Conservation (phyloP, 352 stramenopile species). For the Pythium vanterpoolii region DNA sequence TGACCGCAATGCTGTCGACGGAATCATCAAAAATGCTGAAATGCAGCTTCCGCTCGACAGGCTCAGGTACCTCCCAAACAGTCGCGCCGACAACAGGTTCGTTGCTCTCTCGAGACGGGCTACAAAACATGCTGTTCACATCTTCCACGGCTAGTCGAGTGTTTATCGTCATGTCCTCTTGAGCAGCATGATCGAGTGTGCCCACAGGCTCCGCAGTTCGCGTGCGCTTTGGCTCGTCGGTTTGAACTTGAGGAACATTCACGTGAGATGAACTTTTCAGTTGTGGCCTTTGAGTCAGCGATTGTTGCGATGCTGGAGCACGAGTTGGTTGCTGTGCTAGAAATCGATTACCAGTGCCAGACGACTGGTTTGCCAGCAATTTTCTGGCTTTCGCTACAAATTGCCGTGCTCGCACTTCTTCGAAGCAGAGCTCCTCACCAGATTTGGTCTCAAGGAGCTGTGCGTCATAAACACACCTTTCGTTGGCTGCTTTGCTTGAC, state of each 20-base stretch:
- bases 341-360: constrained; percentile 10
- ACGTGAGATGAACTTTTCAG: neutral
- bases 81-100: constrained; percentile 13
- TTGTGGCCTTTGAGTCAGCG: too few relatives aligned
- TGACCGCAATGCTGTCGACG: constrained; percentile 57
- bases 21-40: constrained; percentile 85
- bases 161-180: constrained; percentile 89
- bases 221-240: neutral
- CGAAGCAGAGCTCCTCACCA: constrained; percentile 65
- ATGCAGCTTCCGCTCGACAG: constrained; percentile 78
- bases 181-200: constrained; percentile 33
- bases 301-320: neutral
- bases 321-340: constrained; percentile 4
- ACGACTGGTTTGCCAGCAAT: neutral
- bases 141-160: constrained; percentile 80
- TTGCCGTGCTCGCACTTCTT: constrained; percentile 61
- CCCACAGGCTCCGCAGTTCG: neutral
- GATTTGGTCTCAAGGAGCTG: constrained; percentile 33
- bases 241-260: neutral
- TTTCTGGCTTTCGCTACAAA: constrained; percentile 4
- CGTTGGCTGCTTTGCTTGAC: constrained; percentile 1
- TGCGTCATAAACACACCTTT: constrained; percentile 43
- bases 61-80: constrained; percentile 58
- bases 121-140: constrained; percentile 88
- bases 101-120: constrained; percentile 48